Base-by-base conservation (phyloP, 768 basidiomycete species). In the Lactarius quietus region DNA sequence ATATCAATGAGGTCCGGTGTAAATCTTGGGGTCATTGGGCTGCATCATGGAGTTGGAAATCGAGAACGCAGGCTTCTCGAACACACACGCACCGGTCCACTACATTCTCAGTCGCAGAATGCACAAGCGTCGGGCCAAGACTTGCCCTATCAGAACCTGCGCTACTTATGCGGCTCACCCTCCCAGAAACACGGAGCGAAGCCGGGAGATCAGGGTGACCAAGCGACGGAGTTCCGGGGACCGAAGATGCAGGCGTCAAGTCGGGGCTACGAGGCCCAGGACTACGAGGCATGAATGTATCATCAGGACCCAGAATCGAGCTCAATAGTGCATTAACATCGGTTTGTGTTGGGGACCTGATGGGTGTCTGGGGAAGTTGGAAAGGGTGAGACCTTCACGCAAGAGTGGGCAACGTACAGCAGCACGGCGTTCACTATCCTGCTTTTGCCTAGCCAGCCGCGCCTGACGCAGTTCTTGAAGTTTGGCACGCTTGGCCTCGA, bases 401-500 rank as follows among this genome's bases (percentile, higher is more conserved):
- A 72, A 62, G 51, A 70, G 23, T 15, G 8, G 35, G 10, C 56
- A 84, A 86, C 63, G 78, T 80, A 67, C 60, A n/a, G 68, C 64
- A 29, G 62, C 48, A 23, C 78, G 75, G 63, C 79, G 71, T 54
- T 87, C 83, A 28, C 76, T 79, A 55, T 86, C 86, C 58, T 79
- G 81, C 64, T 79, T 84, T 71, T 87, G 83, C 70, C 89, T 78
- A 68, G 90, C 86, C 39, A 86, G 86, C 53, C 93, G 83, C 6
- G 88, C 89, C 74, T 88, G 84, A 61, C 91, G 82, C 41, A 97
- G 81, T 68, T 93, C 92, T 57, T 86, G 92, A 38, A 98, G 86
- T 76, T 93, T 95, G 14, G 86, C 85, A 67, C 88, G 81, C 78
- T 98, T 98, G 29, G 88, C 91, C 75, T 94, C 93, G 65, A 98